Conservation (phyloP, 176 grass and related monocot species). For the Juncus inflexus region DNA sequence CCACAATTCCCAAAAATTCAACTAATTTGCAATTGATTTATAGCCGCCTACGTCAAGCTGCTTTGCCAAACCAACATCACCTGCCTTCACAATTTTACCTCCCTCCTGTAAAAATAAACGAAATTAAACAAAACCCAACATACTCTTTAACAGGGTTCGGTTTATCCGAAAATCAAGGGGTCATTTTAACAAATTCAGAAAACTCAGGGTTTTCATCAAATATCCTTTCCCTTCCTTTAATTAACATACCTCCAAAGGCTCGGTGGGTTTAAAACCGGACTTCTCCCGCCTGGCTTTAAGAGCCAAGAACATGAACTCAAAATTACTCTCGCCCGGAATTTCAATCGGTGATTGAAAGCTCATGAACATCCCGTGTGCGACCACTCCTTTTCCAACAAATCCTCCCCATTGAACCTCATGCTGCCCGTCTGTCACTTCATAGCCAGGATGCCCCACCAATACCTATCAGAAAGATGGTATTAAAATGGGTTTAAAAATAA, state of each 20-base stretch:
- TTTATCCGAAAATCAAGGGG: no score
- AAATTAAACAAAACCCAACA: neutral
- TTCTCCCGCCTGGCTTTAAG: slow-evolving; percentile 75
- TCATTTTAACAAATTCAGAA: no score
- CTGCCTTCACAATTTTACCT: slow-evolving; percentile 88
- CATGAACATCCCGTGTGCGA: slow-evolving; percentile 91
- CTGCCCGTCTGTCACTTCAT: slow-evolving; percentile 85
- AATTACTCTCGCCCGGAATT: slow-evolving; percentile 93
- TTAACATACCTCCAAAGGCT: slow-evolving; percentile 61
- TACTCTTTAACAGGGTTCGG: no score
- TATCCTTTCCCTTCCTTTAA: no score
- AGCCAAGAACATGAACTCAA: slow-evolving; percentile 87
- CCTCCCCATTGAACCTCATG: slow-evolving; percentile 74
- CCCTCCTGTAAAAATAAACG: slow-evolving; percentile 39
- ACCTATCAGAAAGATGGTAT: slow-evolving; percentile 39
- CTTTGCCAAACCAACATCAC: slow-evolving; percentile 66
- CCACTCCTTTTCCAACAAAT: slow-evolving; percentile 86
- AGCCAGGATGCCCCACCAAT: slow-evolving; percentile 88
- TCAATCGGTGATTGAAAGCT: slow-evolving; percentile 89
- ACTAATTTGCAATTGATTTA: slow-evolving; percentile 44
- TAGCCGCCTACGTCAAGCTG: slow-evolving; percentile 64
- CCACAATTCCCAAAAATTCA: slow-evolving; percentile 2
- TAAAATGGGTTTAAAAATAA: neutral
- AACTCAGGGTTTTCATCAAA: no score
- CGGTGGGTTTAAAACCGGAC: slow-evolving; percentile 45